These are phyloP conservation scores for Boletus reticuloceps DNA, from an alignment of 768 basidiomycete genomes.

Conservation along the genomic window DNA sequence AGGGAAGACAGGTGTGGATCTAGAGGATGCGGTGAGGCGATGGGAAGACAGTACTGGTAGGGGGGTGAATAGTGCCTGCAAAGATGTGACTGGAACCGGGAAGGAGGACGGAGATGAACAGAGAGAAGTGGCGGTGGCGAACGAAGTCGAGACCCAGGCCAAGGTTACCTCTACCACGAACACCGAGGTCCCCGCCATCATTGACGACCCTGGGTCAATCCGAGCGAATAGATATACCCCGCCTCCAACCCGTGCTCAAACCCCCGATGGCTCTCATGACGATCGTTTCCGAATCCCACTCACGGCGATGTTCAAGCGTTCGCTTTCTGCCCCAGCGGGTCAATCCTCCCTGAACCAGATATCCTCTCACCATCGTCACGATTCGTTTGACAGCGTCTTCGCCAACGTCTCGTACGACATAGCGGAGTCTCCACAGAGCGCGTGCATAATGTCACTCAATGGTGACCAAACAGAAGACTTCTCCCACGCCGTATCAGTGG, in stretches of 20 bases:
- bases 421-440: conserved; percentile 15
- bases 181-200: background rate
- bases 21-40: conserved; percentile 59
- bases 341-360: conserved; percentile 13
- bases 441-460: conserved; percentile 9
- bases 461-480: conserved; percentile 25
- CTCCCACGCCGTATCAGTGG: conserved; percentile 17
- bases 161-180: conserved; percentile 3
- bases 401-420: conserved; percentile 32
- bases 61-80: conserved; percentile 4
- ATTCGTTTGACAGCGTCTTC: conserved; percentile 29
- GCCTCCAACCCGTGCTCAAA: conserved; percentile 25
- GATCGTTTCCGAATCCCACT: conserved; percentile 47
- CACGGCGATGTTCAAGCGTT: conserved; percentile 65
- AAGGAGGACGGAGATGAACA: conserved; percentile 26
- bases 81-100: background rate
- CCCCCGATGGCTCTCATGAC: conserved; percentile 25
- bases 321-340: conserved; percentile 53
- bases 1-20: conserved; percentile 62
- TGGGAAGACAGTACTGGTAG: conserved; percentile 32
- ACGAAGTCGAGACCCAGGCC: conserved; percentile 8
- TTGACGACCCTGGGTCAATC: background rate
- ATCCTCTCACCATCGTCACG: conserved; percentile 18
- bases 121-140: conserved; percentile 15
- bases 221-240: background rate